A percentile compares a stretch with the other conserved stretches of the same genome.
Conservation (phyloP, 176 grass and related monocot genomes). For the Oryza glumipatula region DNA sequence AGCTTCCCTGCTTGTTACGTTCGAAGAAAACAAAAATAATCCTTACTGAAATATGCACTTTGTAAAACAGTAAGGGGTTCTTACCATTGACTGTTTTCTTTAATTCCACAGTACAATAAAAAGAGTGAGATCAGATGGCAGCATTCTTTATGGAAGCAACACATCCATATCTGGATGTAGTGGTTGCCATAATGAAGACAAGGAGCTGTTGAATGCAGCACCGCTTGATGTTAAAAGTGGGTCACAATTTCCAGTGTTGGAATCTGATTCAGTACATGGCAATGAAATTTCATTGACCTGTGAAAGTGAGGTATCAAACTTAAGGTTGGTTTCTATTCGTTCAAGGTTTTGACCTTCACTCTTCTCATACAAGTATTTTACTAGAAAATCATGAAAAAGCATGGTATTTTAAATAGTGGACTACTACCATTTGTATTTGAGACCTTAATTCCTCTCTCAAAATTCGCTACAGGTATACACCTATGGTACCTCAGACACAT, state of each 20-base stretch:
- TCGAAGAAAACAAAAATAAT: background rate
- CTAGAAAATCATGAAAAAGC: background rate
- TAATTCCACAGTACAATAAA: conserved; percentile 64
- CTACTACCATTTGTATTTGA: conserved; percentile 11
- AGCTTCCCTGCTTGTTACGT: conserved; percentile 22
- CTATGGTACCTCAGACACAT: conserved; percentile 18
- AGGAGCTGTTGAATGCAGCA: conserved; percentile 35
- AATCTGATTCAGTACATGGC: conserved; percentile 40
- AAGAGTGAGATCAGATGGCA: conserved; percentile 84
- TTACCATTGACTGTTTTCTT: conserved; percentile 43
- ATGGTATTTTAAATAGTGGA: conserved; percentile 18
- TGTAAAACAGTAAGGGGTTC: conserved; percentile 15
- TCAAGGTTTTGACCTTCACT: conserved; percentile 10
- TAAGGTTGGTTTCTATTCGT: conserved; percentile 41
- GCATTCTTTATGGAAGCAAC: conserved; percentile 59
- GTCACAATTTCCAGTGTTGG: conserved; percentile 29
- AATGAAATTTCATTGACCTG: conserved; percentile 40
- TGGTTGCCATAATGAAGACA: conserved; percentile 33
- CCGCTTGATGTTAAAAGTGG: conserved; percentile 27
- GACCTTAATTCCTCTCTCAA: conserved; percentile 3
- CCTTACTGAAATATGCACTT: conserved; percentile 4
- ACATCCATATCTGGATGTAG: conserved; percentile 45
- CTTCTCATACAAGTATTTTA: conserved; percentile 15
- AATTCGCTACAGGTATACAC: conserved; percentile 49
- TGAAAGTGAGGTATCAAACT: conserved; percentile 49